Percentiles rank a stretch among this genome's conserved stretches.
These are phyloP conservation scores for Phlyctochytrium bullatum DNA, from an alignment of 192 early-diverging fungal species.

Conservation along the genomic window DNA sequence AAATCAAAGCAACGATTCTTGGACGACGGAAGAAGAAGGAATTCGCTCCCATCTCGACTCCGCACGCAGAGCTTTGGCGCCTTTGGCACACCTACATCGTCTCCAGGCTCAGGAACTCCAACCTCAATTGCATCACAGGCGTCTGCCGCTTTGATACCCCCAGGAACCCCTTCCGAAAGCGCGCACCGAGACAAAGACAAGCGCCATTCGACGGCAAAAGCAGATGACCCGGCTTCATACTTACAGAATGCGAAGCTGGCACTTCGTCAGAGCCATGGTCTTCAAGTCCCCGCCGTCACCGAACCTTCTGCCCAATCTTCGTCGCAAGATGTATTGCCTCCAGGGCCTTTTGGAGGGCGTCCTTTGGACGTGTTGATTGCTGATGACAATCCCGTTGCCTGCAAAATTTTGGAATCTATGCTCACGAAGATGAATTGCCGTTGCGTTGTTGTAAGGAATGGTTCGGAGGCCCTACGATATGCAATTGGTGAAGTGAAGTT, in stretches of 20 bases:
- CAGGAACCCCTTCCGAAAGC: conserved; percentile 4
- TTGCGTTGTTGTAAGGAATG: conserved; percentile 83
- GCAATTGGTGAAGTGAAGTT: conserved; percentile 87
- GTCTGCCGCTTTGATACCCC: conserved; percentile 5
- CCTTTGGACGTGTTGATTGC: conserved; percentile 67
- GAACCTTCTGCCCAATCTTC: not conserved
- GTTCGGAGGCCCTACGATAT: conserved; percentile 85
- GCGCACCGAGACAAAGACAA: conserved; percentile 15
- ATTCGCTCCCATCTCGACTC: conserved; percentile 40
- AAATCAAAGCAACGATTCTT: conserved; percentile 22
- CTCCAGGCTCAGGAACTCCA: conserved; percentile 13
- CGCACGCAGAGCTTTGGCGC: conserved; percentile 37
- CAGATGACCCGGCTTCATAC: not conserved
- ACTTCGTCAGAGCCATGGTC: not conserved
- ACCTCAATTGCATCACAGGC: conserved; percentile 6
- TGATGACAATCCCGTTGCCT: conserved; percentile 88
- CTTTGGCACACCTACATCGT: conserved; percentile 3
- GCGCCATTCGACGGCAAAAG: conserved; percentile 28
- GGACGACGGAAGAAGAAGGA: conserved; percentile 22
- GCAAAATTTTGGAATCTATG: conserved; percentile 89
- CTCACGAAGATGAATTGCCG: conserved; percentile 69
- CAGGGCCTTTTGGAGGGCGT: not conserved
- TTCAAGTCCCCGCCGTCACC: not conserved
- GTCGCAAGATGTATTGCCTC: not conserved
- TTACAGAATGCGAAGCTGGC: not conserved